Percentiles rank a stretch among this genome's conserved stretches.
Conservation (phyloP, 2,329 filamentous ascomycete species). For the Madurella fahalii region DNA sequence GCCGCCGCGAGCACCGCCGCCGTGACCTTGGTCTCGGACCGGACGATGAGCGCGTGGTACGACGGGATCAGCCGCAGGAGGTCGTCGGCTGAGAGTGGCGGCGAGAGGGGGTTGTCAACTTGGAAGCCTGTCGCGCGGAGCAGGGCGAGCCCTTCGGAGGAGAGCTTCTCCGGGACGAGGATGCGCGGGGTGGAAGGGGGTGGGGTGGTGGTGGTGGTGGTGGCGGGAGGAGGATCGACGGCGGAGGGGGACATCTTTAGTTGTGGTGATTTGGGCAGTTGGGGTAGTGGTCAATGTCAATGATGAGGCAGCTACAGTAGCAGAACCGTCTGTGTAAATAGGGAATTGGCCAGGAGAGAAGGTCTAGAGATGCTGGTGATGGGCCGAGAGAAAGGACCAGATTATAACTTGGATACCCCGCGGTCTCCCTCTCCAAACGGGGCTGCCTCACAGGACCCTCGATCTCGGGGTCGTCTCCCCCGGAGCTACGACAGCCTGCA, state of each 20-base stretch:
- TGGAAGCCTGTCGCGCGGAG: slow-evolving; percentile 59
- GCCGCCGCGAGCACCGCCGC: slow-evolving; percentile 62
- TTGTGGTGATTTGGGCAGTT: neutral
- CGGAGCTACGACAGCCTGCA: neutral
- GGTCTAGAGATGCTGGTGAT: no score
- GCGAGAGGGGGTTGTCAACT: slow-evolving; percentile 58
- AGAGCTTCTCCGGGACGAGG: slow-evolving; percentile 76
- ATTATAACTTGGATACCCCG: no score
- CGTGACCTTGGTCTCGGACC: slow-evolving; percentile 78
- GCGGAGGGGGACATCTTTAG: slow-evolving; percentile 29
- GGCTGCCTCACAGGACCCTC: neutral
- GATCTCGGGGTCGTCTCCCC: neutral
- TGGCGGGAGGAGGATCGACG: slow-evolving; percentile 20
- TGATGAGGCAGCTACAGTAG: no score
- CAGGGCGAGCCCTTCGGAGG: slow-evolving; percentile 69
- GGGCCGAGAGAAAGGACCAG: no score
- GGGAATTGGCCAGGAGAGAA: no score
- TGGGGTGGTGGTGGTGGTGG: slow-evolving; percentile 17
- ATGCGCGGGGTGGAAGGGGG: slow-evolving; percentile 40
- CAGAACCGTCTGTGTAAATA: no score
- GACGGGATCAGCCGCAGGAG: slow-evolving; percentile 60
- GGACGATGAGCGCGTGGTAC: slow-evolving; percentile 74
- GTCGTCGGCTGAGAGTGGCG: slow-evolving; percentile 58
- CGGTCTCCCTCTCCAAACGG: neutral
- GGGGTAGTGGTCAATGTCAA: neutral